Percentiles rank a stretch among this genome's conserved stretches.
Conservation (phyloP, 768 basidiomycete species). For the Kwoniella shandongensis region DNA sequence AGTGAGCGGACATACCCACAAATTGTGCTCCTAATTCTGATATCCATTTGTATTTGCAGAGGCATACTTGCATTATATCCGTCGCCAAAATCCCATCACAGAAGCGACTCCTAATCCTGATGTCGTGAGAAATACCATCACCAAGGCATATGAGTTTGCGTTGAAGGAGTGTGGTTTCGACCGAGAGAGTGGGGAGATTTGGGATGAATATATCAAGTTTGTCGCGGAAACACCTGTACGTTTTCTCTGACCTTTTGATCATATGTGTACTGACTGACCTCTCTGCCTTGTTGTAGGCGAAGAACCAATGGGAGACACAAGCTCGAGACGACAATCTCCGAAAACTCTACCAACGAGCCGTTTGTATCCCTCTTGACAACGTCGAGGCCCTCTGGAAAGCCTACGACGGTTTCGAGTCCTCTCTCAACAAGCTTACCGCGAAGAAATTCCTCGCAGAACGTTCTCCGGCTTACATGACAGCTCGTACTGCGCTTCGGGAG, state of each 20-base stretch:
- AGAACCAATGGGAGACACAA: conserved; percentile 90
- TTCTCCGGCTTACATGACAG: conserved; percentile 93
- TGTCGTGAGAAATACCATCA: conserved; percentile 70
- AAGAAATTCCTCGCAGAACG: conserved; percentile 94
- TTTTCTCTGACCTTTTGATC: conserved; percentile 19
- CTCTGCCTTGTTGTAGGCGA: conserved; percentile 56
- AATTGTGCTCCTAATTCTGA: conserved; percentile 4
- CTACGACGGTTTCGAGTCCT: conserved; percentile 85
- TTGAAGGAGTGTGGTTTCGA: conserved; percentile 86
- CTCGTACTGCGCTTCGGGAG: conserved; percentile 80
- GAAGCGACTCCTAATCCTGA: conserved; percentile 51
- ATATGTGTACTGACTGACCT: not conserved
- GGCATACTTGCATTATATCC: conserved; percentile 89
- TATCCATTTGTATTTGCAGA: conserved; percentile 50
- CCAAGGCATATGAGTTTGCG: conserved; percentile 90
- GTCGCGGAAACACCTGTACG: conserved; percentile 74
- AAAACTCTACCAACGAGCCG: conserved; percentile 87
- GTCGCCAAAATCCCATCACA: conserved; percentile 63
- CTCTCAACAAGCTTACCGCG: conserved; percentile 85
- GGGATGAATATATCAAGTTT: conserved; percentile 92
- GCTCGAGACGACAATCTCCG: conserved; percentile 92
- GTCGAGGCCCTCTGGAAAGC: conserved; percentile 92
- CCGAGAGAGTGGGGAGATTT: conserved; percentile 86
- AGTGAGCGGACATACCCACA: conserved; percentile 37
- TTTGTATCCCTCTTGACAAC: conserved; percentile 91